phyloP scores from a whole-genome alignment of 257 asterid species.

The Penstemon barbatus region DNA sequence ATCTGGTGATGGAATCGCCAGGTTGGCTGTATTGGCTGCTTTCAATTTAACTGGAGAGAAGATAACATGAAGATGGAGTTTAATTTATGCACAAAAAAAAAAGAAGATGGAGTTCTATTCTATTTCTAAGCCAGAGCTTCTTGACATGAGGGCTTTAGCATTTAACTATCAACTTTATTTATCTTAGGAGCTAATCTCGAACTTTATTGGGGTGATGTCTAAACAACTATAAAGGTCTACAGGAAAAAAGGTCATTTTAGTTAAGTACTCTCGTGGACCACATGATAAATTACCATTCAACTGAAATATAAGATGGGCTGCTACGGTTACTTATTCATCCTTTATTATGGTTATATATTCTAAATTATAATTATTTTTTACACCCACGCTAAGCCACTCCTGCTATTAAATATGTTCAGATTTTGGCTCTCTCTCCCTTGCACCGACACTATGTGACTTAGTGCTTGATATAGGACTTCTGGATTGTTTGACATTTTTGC shows the following conservation, averaged over 20 bases:
- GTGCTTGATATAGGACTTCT: background rate
- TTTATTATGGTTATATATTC: background rate
- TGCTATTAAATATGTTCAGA: background rate
- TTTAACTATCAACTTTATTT: background rate
- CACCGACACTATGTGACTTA: background rate
- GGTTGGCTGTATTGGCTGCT: background rate
- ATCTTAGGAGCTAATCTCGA: background rate
- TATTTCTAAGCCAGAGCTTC: background rate
- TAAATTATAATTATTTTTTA: background rate
- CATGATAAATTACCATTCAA: background rate
- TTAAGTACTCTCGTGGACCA: background rate
- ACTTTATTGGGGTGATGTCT: background rate
- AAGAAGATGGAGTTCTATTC: background rate
- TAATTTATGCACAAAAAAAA: too few species aligned
- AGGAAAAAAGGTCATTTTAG: background rate
- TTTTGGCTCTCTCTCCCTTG: background rate
- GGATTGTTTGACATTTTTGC: background rate
- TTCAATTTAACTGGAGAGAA: background rate
- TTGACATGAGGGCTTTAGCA: background rate
- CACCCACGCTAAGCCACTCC: background rate
- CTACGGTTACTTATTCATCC: background rate
- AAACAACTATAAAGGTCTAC: background rate
- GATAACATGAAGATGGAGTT: background rate
- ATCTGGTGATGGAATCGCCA: background rate
- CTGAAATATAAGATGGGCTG: background rate